Evolutionary conservation across 1,284 basidiomycete species (phyloP), one percentile per base, ranked within the genome.

Genomic region (Entoloma clypeatum): DNA sequence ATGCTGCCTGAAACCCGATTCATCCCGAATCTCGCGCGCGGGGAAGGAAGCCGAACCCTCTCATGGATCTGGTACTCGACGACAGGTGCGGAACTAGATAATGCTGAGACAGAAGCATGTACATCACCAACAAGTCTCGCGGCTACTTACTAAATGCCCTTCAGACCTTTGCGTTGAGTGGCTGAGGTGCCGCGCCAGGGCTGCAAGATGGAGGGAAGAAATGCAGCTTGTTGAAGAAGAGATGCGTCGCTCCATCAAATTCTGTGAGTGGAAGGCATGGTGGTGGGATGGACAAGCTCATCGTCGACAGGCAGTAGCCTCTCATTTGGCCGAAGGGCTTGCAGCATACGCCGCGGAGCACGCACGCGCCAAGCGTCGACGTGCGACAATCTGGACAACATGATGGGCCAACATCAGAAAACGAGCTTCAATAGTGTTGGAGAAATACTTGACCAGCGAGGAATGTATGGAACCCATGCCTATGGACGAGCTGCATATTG

Each of bases 61-160:
- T 34, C 18, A 4, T 34, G 32, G 32, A 21, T 34, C n/a, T 34
- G 32, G 32, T 34, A 34, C 18, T 34, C 32, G 4, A 21, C 18
- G n/a, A 34, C 18, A 22, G 18, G 18, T 3, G 13, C 19, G 8
- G 32, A 34, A n/a, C 10, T 31, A 5, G 13, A 3, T 7, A 14
- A 14, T 3, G 13, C 7, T 5, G 7, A 3, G 5, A 34, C n/a
- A 5, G 18, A 3, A 34, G 5, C 32, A 4, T 23, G 32, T 34
- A n/a, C 4, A 21, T 34, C 32, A 4, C 18, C 23, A 34, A 8
- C 9, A 13, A 19, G n/a, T 13, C 32, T 34, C 9, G 23, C n/a
- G 6, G 13, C 6, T 8, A 21, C 3, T n/a, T 34, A 34, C 5
- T 13, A 10, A 23, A 21, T 4, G n/a, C 18, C 23, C 19, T 21